A percentile compares a stretch with the other conserved stretches of the same genome.
Conservation (phyloP, 768 basidiomycete species). For the Leucosporidium yakuticum region DNA sequence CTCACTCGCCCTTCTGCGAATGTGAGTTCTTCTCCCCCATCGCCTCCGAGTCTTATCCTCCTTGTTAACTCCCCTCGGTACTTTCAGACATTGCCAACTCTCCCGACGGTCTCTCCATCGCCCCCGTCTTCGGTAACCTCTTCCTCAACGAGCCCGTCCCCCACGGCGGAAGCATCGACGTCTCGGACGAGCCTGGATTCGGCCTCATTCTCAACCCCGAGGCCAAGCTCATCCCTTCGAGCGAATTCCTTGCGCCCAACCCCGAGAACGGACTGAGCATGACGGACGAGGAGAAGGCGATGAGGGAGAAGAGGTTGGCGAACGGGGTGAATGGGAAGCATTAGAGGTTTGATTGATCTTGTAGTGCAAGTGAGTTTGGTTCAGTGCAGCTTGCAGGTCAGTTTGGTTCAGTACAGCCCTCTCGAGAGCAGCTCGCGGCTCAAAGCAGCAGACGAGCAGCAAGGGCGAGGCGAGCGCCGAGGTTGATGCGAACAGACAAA, state of each 20-base stretch:
- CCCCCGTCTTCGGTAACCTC: constrained; percentile 48
- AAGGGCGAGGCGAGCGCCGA: too few species aligned
- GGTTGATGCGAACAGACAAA: too few species aligned
- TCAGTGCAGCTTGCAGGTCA: too few species aligned
- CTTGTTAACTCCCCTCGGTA: not conserved
- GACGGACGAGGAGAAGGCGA: constrained; percentile 1
- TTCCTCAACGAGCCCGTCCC: constrained; percentile 49
- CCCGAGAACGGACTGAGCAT: not conserved
- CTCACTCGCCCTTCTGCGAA: constrained; percentile 45
- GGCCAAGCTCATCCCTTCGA: constrained; percentile 42
- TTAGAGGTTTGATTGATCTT: too few species aligned
- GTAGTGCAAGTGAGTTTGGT: too few species aligned
- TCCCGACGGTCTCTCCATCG: constrained; percentile 47
- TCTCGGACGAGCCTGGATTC: constrained; percentile 47
- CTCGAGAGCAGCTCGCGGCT: too few species aligned
- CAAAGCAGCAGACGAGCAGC: too few species aligned
- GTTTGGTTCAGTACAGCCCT: too few species aligned
- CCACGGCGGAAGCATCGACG: constrained; percentile 44
- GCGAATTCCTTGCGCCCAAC: constrained; percentile 3
- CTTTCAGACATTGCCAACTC: constrained; percentile 44
- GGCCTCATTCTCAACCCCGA: constrained; percentile 48
- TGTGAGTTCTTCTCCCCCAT: constrained; percentile 24
- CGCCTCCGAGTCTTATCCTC: constrained; percentile 33
- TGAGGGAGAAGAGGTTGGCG: too few species aligned
- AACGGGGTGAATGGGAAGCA: too few species aligned